A percentile compares a stretch with the other conserved stretches of the same genome.
Evolutionary conservation across 2,329 filamentous ascomycete species (phyloP).

Genomic region (Trichoderma simmonsii): DNA sequence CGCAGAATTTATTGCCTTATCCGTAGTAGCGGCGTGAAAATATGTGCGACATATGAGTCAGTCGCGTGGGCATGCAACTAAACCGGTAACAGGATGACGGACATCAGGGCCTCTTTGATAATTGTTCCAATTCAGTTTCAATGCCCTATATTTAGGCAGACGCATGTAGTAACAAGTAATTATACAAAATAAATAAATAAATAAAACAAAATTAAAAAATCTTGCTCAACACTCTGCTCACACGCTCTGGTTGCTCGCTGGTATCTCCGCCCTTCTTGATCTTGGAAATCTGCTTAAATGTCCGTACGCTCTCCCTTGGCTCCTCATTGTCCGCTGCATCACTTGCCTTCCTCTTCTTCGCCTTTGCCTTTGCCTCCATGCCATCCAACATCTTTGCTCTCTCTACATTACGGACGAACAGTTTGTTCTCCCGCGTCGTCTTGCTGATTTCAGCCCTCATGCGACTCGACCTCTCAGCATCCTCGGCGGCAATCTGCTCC

Average conservation of each 20-base stretch:
- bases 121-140: background rate
- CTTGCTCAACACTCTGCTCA: constrained; percentile 60
- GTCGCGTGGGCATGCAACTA: background rate
- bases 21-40: background rate
- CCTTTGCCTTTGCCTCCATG: constrained; percentile 57
- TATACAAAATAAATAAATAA: background rate
- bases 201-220: constrained; percentile 49
- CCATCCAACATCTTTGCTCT: constrained; percentile 74
- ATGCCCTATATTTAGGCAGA: background rate
- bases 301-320: constrained; percentile 32
- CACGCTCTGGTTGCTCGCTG: constrained; percentile 51
- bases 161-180: background rate
- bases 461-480: constrained; percentile 71
- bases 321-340: constrained; percentile 25
- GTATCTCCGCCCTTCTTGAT: constrained; percentile 47
- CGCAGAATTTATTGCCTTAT: constrained; percentile 7
- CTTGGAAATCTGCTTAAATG: constrained; percentile 66
- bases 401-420: constrained; percentile 77
- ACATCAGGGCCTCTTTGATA: background rate
- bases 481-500: constrained; percentile 77
- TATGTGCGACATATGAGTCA: background rate
- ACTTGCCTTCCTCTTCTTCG: constrained; percentile 37
- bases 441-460: constrained; percentile 75
- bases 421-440: constrained; percentile 75
- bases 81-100: background rate